Percentiles rank a stretch among this genome's conserved stretches.
Conservation (phyloP, 2,329 filamentous ascomycete genomes). For the Teratosphaeria epicoccoides region DNA sequence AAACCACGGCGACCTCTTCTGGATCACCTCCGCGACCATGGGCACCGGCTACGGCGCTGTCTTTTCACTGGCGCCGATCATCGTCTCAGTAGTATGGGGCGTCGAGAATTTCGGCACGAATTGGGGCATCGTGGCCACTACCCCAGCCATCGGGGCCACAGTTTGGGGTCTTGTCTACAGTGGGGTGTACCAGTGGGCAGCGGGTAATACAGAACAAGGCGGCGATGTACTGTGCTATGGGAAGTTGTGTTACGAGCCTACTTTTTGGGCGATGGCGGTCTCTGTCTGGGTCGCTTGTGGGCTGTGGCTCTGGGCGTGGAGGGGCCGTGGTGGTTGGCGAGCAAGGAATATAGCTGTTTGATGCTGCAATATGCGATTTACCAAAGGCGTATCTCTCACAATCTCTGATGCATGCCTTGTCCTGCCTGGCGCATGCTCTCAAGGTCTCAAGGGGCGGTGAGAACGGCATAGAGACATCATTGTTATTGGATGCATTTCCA, state of each 20-base stretch:
- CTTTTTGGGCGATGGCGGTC: slow-evolving; percentile 76
- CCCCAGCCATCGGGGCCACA: slow-evolving; percentile 76
- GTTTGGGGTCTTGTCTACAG: slow-evolving; percentile 90
- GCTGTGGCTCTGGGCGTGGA: slow-evolving; percentile 71
- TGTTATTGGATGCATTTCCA: too few species aligned
- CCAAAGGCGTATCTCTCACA: too few species aligned
- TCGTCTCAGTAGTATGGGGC: slow-evolving; percentile 95
- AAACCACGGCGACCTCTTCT: slow-evolving; percentile 67
- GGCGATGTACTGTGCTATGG: slow-evolving; percentile 65
- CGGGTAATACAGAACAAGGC: slow-evolving; percentile 29
- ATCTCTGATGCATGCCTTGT: too few species aligned
- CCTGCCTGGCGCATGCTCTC: too few species aligned
- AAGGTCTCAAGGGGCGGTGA: background rate
- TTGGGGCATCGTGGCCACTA: slow-evolving; percentile 89
- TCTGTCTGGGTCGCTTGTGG: slow-evolving; percentile 69
- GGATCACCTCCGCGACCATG: slow-evolving; percentile 71
- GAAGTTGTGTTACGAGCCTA: slow-evolving; percentile 63
- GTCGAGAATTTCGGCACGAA: slow-evolving; percentile 98
- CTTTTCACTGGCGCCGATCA: slow-evolving; percentile 81
- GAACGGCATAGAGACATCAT: too few species aligned
- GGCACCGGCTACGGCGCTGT: slow-evolving; percentile 88
- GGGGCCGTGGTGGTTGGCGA: slow-evolving; percentile 64
- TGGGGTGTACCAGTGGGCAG: slow-evolving; percentile 61
- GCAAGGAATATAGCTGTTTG: slow-evolving; percentile 61
- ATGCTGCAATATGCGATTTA: background rate